Conservation (phyloP, 2,329 filamentous ascomycete genomes). For the Falciphora oryzae region DNA sequence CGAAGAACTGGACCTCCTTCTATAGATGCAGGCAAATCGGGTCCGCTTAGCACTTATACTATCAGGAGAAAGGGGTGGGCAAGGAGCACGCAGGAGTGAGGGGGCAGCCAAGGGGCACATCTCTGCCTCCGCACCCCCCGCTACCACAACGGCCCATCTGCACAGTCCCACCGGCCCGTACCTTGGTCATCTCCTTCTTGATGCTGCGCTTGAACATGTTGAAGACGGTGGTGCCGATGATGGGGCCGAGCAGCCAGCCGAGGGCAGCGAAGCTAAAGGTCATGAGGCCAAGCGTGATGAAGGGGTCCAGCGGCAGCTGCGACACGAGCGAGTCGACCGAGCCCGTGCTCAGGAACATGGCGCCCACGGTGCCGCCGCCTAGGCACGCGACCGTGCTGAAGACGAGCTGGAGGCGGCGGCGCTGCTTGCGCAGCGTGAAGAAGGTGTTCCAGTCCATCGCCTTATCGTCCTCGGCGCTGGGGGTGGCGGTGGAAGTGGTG, state of each 20-base stretch:
- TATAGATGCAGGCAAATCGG: slow-evolving; percentile 24
- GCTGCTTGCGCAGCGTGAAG: slow-evolving; percentile 81
- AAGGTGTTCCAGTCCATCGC: slow-evolving; percentile 85
- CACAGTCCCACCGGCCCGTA: slow-evolving; percentile 30
- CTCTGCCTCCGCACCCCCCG: too few species aligned
- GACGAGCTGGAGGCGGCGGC: slow-evolving; percentile 74
- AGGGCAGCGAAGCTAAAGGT: slow-evolving; percentile 70
- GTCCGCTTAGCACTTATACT: slow-evolving; percentile 5
- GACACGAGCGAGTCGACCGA: slow-evolving; percentile 65
- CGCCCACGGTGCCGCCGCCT: slow-evolving; percentile 55
- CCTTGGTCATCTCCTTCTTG: slow-evolving; percentile 64
- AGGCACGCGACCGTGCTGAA: slow-evolving; percentile 66
- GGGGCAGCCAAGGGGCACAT: too few species aligned
- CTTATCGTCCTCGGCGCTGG: slow-evolving; percentile 23
- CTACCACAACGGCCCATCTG: not conserved
- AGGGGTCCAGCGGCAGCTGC: slow-evolving; percentile 78
- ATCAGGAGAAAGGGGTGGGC: not conserved
- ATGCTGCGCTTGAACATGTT: slow-evolving; percentile 67
- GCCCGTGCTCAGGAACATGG: slow-evolving; percentile 61
- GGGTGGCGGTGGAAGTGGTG: slow-evolving; percentile 20
- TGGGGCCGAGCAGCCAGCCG: slow-evolving; percentile 85
- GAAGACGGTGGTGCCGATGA: slow-evolving; percentile 74
- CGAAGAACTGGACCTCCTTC: slow-evolving; percentile 94
- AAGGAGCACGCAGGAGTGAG: not conserved
- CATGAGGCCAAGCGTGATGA: slow-evolving; percentile 77